Evolutionary conservation across 2,329 filamentous ascomycete genomes (phyloP).

Genomic region (Colletotrichum paranaense): DNA sequence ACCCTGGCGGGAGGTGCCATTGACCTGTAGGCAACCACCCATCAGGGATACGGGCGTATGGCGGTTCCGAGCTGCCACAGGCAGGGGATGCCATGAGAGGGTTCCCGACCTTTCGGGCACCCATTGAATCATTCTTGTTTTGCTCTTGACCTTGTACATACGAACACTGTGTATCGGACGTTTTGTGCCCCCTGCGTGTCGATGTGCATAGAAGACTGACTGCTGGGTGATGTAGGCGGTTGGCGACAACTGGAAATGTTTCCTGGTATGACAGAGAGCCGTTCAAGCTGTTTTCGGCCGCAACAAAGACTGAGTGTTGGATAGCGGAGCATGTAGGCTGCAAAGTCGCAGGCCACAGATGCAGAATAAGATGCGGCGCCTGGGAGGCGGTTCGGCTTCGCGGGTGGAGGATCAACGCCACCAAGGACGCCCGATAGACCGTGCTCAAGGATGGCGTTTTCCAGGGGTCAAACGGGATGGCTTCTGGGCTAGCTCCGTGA

Average conservation of each 20-base stretch:
- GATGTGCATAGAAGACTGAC: not conserved
- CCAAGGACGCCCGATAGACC: conserved; percentile 19
- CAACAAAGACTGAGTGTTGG: not conserved
- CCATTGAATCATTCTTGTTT: conserved; percentile 18
- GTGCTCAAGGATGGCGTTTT: conserved; percentile 24
- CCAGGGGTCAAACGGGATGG: conserved; percentile 35
- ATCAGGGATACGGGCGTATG: conserved; percentile 29
- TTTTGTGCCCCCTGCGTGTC: not conserved
- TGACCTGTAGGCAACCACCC: conserved; percentile 28
- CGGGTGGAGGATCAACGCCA: conserved; percentile 32
- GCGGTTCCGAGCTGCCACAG: conserved; percentile 27
- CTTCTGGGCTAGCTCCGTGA: conserved; percentile 17
- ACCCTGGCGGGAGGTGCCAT: conserved; percentile 24
- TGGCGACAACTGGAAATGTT: not conserved
- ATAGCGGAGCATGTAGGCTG: not conserved
- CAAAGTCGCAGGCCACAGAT: conserved; percentile 17
- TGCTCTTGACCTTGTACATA: not conserved
- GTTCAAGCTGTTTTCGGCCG: not conserved
- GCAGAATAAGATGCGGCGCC: conserved; percentile 38
- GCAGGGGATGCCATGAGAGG: conserved; percentile 26
- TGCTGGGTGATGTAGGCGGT: not conserved
- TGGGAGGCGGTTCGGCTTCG: conserved; percentile 33
- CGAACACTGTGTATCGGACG: not conserved
- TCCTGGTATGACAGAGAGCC: not conserved
- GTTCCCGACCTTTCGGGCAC: conserved; percentile 29